phyloP scores from a whole-genome alignment of 805 yeast genomes.

The Grigorovia transvaalensis region DNA sequence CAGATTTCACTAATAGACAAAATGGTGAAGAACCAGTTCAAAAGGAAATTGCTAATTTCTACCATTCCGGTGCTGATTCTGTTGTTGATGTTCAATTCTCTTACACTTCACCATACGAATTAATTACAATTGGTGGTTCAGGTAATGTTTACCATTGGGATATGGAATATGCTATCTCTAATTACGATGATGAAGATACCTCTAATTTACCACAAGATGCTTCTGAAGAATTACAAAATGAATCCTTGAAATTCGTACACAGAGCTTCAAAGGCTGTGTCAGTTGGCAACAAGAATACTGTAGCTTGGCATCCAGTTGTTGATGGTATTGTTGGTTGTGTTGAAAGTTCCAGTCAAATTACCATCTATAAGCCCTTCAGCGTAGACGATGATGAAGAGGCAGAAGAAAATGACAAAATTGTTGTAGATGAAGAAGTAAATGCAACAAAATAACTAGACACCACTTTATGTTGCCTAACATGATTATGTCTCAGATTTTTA shows the following conservation, averaged over 20 bases:
- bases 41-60: slow-evolving; percentile 18
- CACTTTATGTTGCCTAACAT: not conserved
- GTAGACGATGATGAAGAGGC: slow-evolving; percentile 1
- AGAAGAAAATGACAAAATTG: not conserved
- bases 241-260: slow-evolving; percentile 24
- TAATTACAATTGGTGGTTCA: slow-evolving; percentile 25
- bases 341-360: slow-evolving; percentile 23
- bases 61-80: slow-evolving; percentile 26
- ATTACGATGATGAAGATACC: slow-evolving; percentile 36
- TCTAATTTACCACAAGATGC: not conserved
- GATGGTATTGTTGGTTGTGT: slow-evolving; percentile 25
- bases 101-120: slow-evolving; percentile 21
- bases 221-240: slow-evolving; percentile 20
- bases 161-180: slow-evolving; percentile 31
- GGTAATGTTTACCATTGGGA: slow-evolving; percentile 30
- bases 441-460: not conserved
- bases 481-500: not conserved
- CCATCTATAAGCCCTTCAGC: slow-evolving; percentile 25
- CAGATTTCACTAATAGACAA: slow-evolving; percentile 19
- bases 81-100: slow-evolving; percentile 26
- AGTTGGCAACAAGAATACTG: slow-evolving; percentile 17
- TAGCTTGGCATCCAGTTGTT: slow-evolving; percentile 25
- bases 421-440: not conserved
- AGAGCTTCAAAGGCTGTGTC: slow-evolving; percentile 18
- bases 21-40: slow-evolving; percentile 23